phyloP scores from a whole-genome alignment of 805 yeast species.

The Nakazawaea laoshanensis region DNA sequence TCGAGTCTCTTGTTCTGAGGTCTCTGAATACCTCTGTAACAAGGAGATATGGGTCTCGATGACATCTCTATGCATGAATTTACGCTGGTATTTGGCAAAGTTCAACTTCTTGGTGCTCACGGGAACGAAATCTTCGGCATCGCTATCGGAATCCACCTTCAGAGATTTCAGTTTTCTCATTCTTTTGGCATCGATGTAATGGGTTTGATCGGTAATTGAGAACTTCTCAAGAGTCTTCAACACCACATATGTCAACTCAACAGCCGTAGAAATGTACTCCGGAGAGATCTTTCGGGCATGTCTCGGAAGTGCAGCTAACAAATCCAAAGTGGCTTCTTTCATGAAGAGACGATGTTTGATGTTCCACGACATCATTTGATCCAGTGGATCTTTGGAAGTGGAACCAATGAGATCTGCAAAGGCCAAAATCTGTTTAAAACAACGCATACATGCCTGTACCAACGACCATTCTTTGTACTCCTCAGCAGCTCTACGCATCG shows the following conservation, averaged over 20 bases:
- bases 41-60: constrained; percentile 60
- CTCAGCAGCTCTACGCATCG: constrained; percentile 26
- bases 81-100: constrained; percentile 29
- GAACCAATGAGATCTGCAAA: constrained; percentile 27
- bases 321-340: constrained; percentile 47
- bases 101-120: constrained; percentile 37
- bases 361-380: constrained; percentile 37
- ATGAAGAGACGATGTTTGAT: constrained; percentile 65
- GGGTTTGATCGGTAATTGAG: constrained; percentile 34
- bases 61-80: constrained; percentile 48
- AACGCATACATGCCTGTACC: constrained; percentile 60
- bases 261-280: constrained; percentile 46
- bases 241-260: constrained; percentile 57
- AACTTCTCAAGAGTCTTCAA: constrained; percentile 62
- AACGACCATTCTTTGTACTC: constrained; percentile 46
- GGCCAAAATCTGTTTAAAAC: constrained; percentile 55
- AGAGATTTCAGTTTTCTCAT: constrained; percentile 14
- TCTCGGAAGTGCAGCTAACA: constrained; percentile 52
- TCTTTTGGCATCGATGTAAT: constrained; percentile 7
- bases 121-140: constrained; percentile 18
- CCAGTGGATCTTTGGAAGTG: constrained; percentile 21
- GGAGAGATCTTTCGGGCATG: constrained; percentile 58
- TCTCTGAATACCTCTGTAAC: constrained; percentile 52
- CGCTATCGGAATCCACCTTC: constrained; percentile 18
- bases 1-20: constrained; percentile 51